phyloP scores from a whole-genome alignment of 23 red algal species.

The Pyropia haitanensis region DNA sequence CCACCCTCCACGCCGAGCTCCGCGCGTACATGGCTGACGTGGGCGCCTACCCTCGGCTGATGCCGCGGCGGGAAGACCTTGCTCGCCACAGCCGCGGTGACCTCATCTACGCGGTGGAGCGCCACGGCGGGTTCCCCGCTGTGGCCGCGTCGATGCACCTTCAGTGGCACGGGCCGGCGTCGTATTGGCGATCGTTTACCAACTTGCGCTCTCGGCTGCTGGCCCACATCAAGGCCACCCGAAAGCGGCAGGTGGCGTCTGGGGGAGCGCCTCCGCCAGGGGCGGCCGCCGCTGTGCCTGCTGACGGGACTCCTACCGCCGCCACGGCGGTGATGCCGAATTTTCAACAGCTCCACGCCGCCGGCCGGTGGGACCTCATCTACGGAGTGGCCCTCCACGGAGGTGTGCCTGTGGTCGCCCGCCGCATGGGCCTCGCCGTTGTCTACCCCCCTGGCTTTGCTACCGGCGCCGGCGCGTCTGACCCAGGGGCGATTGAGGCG shows the following conservation, averaged over 20 bases:
- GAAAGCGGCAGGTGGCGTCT: constrained; percentile 3
- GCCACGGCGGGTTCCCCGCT: constrained; percentile 42
- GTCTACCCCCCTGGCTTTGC: background rate
- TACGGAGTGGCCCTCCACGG: constrained; percentile 67
- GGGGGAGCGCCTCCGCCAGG: background rate
- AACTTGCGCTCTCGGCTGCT: constrained; percentile 40
- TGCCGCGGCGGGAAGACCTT: constrained; percentile 59
- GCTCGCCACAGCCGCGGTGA: constrained; percentile 21
- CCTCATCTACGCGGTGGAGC: constrained; percentile 57
- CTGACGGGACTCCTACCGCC: too few relatives aligned
- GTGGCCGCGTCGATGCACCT: constrained; percentile 64
- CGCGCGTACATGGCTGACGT: constrained; percentile 29
- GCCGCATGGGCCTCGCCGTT: constrained; percentile 28
- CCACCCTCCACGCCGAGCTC: constrained; percentile 46
- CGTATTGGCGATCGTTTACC: constrained; percentile 55
- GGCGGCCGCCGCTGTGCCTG: background rate
- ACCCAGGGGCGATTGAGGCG: constrained; percentile 21
- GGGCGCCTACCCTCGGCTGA: constrained; percentile 53
- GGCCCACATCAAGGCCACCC: constrained; percentile 11
- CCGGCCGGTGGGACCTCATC: constrained; percentile 57
- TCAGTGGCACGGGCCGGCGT: constrained; percentile 63
- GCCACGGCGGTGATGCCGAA: constrained; percentile 19
- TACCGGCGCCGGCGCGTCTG: background rate
- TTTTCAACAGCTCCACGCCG: constrained; percentile 18
- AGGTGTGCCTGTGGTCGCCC: constrained; percentile 51